A percentile compares a stretch with the other conserved stretches of the same genome.
These are phyloP conservation scores for Dalbergia cochinchinensis DNA, from an alignment of 306 rosid species.

Conservation along the genomic window DNA sequence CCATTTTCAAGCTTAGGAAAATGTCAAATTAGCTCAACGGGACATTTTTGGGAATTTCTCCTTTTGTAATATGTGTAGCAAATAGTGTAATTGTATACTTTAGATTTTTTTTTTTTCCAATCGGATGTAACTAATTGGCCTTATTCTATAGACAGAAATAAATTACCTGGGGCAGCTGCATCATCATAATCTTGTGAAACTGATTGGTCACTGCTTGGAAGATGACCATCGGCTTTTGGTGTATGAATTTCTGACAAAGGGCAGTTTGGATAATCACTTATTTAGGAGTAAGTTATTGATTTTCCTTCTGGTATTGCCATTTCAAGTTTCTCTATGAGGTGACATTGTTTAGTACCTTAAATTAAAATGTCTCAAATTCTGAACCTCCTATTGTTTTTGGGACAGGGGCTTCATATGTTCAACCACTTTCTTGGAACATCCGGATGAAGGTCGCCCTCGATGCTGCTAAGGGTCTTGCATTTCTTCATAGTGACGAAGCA, in stretches of 20 bases:
- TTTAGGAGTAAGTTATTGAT: conserved; percentile 82
- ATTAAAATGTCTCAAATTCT: conserved; percentile 16
- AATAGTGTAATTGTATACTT: conserved; percentile 6
- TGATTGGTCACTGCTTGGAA: conserved; percentile 96
- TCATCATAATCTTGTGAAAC: conserved; percentile 92
- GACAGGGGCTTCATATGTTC: conserved; percentile 84
- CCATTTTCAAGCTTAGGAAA: conserved; percentile 24
- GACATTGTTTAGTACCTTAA: conserved; percentile 9
- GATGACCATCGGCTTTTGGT: conserved; percentile 93
- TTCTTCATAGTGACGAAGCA: conserved; percentile 92
- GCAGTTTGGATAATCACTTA: conserved; percentile 94
- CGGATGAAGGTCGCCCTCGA: conserved; percentile 89
- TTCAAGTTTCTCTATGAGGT: conserved; percentile 24
- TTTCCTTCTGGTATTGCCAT: conserved; percentile 23
- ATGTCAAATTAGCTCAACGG: conserved; percentile 27
- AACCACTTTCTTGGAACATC: conserved; percentile 88
- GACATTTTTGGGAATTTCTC: conserved; percentile 12
- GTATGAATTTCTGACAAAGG: conserved; percentile 88
- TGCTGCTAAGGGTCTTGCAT: conserved; percentile 96
- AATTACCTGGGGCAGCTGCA: conserved; percentile 91
- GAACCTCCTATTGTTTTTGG: conserved; percentile 34
- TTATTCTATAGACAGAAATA: conserved; percentile 78
- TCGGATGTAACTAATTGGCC: conserved; percentile 40
- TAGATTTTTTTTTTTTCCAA: not conserved
- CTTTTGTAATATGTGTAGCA: conserved; percentile 20